phyloP scores from a whole-genome alignment of 768 basidiomycete species.

The Lactarius pseudohatsudake region DNA sequence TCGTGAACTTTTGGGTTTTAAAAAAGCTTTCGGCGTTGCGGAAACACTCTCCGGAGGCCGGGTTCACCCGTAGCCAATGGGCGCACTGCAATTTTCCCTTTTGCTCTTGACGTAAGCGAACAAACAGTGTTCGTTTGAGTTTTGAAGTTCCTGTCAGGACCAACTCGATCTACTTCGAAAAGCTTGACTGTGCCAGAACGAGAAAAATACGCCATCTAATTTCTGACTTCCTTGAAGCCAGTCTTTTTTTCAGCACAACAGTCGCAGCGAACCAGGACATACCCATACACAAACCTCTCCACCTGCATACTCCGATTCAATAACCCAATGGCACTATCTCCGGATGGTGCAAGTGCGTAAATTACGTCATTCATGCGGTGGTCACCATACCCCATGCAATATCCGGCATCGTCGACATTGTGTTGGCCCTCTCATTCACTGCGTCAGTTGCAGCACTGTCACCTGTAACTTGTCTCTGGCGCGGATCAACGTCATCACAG shows the following conservation, averaged over 20 bases:
- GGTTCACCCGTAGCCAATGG: constrained; percentile 21
- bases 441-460: background rate
- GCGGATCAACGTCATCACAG: too few relatives aligned
- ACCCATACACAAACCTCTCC: background rate
- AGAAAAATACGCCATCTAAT: too few relatives aligned
- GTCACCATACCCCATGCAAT: background rate
- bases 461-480: background rate
- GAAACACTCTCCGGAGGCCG: background rate
- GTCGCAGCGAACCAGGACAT: background rate
- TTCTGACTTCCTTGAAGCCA: too few relatives aligned
- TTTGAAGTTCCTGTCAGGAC: too few relatives aligned
- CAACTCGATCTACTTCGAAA: too few relatives aligned
- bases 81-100: background rate
- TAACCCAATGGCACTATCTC: background rate
- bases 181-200: too few relatives aligned
- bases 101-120: too few relatives aligned
- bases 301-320: background rate
- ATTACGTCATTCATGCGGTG: background rate
- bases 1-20: background rate
- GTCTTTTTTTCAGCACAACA: too few relatives aligned
- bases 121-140: too few relatives aligned
- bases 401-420: background rate
- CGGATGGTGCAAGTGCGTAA: background rate
- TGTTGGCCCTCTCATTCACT: background rate
- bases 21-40: constrained; percentile 9